Base-by-base conservation (phyloP, 78 protist species). In the Planoprotostelium fungivorum region DNA sequence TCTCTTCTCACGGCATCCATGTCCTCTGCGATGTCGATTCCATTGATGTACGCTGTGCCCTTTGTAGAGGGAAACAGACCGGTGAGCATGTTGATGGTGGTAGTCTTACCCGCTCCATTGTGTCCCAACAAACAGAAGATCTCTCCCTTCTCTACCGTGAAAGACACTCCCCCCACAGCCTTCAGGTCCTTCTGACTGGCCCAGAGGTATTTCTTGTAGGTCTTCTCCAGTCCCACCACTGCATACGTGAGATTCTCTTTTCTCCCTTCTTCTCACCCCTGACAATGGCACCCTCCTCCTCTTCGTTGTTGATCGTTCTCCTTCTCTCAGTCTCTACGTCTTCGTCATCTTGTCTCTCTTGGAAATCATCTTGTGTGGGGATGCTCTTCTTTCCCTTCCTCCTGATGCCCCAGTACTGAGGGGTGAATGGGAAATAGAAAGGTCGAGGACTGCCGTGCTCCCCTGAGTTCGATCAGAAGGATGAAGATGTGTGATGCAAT, bases 71-170 rank as follows among this genome's bases (percentile, higher is more conserved):
- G 91, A 0, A 91, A 34, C 37, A 94, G 85, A 36, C 98, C 98
- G 25, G 98, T 95, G 16, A 96, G 63, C 90, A 97, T 94, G 85
- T 90, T 94, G 87, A 98, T 94, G 9, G 97, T 89, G 0, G 99
- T 97, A 0, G 97, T 89, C 90, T 97, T 97, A 38, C 95, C 96
- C 28, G 94, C 90, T 63, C 97, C 98, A 90, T 96, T 95, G 38
- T 35, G 94, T 35, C 97, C 98, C 1, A 95, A 91, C 34, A 96
- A 86, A 38, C 91, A 28, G 9, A 89, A 38, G 34, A 94, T 35
- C 31, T 39, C 85, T 39, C 91, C 91, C 5, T 38, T 10, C 28
- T 89, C 96, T 63, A 94, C 84, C 0, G 96, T 88, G 34, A 94
- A 37, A 35, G 90, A 63, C 1, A 94, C 38, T 37, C 84, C 87